phyloP scores from a whole-genome alignment of 208 protist genomes.

The Kentomonas sorsogonicus region DNA sequence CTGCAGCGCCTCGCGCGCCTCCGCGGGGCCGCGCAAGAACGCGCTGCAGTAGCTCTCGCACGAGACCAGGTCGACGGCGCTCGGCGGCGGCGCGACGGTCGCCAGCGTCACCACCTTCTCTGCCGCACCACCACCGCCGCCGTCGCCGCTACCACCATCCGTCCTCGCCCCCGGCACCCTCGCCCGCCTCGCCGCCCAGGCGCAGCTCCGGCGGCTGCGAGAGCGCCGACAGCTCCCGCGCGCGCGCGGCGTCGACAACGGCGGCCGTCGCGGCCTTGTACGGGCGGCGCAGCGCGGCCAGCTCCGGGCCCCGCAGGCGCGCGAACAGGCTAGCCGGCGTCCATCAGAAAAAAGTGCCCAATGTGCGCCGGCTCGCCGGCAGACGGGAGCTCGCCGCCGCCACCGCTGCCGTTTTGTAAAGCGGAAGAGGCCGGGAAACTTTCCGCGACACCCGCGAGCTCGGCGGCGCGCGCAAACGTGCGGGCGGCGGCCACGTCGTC shows the following conservation, averaged over 20 bases:
- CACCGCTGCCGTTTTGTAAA: background rate
- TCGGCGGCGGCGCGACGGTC: conserved; percentile 11
- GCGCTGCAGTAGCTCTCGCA: conserved; percentile 45
- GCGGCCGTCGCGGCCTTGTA: too few species aligned
- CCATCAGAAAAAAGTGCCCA: conserved; percentile 60
- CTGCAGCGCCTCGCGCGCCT: conserved; percentile 56
- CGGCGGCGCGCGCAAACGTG: conserved; percentile 31
- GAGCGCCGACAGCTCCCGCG: too few species aligned
- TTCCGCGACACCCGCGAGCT: too few species aligned
- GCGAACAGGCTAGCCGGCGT: conserved; percentile 55
- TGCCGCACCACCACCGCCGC: background rate
- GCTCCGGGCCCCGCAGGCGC: conserved; percentile 27
- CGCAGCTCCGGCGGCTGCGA: conserved; percentile 25
- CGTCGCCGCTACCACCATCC: conserved; percentile 7
- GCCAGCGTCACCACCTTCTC: background rate
- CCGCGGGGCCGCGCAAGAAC: conserved; percentile 50
- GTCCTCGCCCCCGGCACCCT: conserved; percentile 1
- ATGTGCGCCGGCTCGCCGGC: conserved; percentile 24
- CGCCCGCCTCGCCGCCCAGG: conserved; percentile 17
- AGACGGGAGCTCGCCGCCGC: background rate
- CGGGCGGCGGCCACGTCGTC: conserved; percentile 51
- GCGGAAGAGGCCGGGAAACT: too few species aligned
- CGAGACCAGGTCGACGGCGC: conserved; percentile 33
- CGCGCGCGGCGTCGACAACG: too few species aligned
- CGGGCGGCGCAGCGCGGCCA: conserved; percentile 25